These are phyloP conservation scores for Geosiphon pyriformis DNA, from an alignment of 192 early-diverging fungal genomes.

Conservation along the genomic window DNA sequence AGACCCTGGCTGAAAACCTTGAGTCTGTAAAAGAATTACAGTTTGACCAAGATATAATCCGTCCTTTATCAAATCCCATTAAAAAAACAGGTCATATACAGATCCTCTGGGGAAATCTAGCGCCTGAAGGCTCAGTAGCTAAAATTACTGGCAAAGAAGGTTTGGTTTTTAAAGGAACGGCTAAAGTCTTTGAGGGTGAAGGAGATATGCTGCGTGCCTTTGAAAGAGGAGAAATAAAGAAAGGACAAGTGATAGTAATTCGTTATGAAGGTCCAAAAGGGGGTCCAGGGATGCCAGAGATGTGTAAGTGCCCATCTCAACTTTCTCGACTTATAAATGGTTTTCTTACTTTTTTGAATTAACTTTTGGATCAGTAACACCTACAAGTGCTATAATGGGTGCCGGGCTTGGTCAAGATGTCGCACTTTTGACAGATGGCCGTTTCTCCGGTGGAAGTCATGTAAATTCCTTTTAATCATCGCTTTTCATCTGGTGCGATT, in stretches of 20 bases:
- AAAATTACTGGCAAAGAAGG: conserved; percentile 99
- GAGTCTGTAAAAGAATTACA: conserved; percentile 66
- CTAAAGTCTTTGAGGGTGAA: conserved; percentile 90
- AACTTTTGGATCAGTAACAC: conserved; percentile 59
- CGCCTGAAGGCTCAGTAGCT: conserved; percentile 93
- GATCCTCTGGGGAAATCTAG: conserved; percentile 90
- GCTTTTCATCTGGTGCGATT: conserved; percentile 5
- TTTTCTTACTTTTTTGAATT: conserved; percentile 6
- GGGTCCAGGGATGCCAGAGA: conserved; percentile 99
- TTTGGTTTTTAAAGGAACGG: conserved; percentile 77
- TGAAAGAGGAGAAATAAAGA: conserved; percentile 80
- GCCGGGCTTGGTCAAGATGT: conserved; percentile 97
- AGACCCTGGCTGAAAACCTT: conserved; percentile 94
- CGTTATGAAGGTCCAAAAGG: conserved; percentile 98
- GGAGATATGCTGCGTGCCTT: conserved; percentile 86
- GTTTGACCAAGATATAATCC: conserved; percentile 81
- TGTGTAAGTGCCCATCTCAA: conserved; percentile 53
- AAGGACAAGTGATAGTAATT: conserved; percentile 91
- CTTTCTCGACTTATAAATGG: background rate
- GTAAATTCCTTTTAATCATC: conserved; percentile 34
- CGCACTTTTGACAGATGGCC: conserved; percentile 94
- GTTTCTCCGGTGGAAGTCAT: conserved; percentile 97
- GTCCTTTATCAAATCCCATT: conserved; percentile 78
- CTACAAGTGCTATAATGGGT: conserved; percentile 97
- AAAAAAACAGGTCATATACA: conserved; percentile 93